Evolutionary conservation across 371 early-diverging fungal species (phyloP).

Genomic region (Apophysomyces elegans): DNA sequence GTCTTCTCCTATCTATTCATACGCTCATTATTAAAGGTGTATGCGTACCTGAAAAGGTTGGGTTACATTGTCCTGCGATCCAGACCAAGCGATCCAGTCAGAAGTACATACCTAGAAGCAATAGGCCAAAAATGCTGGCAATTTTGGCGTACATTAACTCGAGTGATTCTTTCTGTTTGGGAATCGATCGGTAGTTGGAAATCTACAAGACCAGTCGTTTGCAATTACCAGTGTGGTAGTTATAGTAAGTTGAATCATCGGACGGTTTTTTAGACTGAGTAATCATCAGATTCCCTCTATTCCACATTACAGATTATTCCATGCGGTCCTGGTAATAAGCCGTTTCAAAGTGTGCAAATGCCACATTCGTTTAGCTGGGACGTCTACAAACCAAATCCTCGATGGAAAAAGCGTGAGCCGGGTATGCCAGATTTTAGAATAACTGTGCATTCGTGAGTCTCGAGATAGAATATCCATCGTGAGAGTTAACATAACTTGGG

Average conservation of each 20-base stretch:
- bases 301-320: conserved; percentile 1
- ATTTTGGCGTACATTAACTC: neutral
- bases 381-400: conserved; percentile 55
- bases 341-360: neutral
- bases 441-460: conserved; percentile 38
- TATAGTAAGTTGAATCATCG: neutral
- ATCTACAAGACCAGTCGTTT: neutral
- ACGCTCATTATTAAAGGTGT: conserved; percentile 19
- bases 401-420: conserved; percentile 58
- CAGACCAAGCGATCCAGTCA: neutral
- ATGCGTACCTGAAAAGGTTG: conserved; percentile 57
- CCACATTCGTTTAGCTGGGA: conserved; percentile 43
- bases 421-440: conserved; percentile 54
- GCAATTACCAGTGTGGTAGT: neutral
- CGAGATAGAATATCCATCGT: neutral
- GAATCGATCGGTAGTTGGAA: neutral
- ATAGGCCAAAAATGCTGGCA: neutral
- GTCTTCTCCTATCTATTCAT: neutral
- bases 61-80: conserved; percentile 48
- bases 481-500: neutral
- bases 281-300: neutral
- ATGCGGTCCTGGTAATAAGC: neutral
- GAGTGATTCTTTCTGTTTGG: neutral
- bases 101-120: neutral
- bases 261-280: neutral